phyloP scores from a whole-genome alignment of 176 grass and related monocot species.

The Bolboschoenus planiculmis region DNA sequence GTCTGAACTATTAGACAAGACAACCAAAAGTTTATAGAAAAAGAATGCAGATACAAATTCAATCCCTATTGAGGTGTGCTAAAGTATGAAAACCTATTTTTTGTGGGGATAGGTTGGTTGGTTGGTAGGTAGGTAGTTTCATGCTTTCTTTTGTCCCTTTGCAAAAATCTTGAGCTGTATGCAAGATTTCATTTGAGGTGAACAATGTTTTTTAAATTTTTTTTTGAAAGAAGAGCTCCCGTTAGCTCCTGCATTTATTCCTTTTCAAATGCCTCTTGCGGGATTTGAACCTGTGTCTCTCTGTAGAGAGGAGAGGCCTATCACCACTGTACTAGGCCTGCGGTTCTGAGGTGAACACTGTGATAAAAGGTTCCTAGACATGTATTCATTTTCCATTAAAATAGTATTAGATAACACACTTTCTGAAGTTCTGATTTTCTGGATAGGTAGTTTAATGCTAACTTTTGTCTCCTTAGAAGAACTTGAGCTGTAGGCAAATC shows the following conservation, averaged over 20 bases:
- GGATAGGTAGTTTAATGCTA: background rate
- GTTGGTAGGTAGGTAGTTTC: constrained; percentile 9
- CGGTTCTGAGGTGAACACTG: no score
- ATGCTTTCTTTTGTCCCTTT: constrained; percentile 14
- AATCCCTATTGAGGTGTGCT: background rate
- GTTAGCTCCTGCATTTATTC: no score
- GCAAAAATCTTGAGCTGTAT: background rate
- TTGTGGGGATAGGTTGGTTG: constrained; percentile 11
- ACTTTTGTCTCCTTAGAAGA: background rate
- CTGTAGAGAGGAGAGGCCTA: no score
- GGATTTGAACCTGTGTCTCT: no score
- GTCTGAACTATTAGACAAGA: background rate
- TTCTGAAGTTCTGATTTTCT: background rate
- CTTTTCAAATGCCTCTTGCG: no score
- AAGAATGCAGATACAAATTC: background rate
- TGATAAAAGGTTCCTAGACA: background rate
- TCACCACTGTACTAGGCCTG: no score
- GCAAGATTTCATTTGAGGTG: background rate
- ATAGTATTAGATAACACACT: background rate
- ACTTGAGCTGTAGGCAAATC: background rate
- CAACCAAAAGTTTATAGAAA: background rate
- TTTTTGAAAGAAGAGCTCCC: no score
- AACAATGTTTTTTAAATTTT: no score
- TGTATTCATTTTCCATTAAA: background rate
- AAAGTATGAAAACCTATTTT: background rate